Evolutionary conservation across 768 basidiomycete genomes (phyloP), one percentile per base, ranked within the genome.

Genomic region (Lactifluus volemus): DNA sequence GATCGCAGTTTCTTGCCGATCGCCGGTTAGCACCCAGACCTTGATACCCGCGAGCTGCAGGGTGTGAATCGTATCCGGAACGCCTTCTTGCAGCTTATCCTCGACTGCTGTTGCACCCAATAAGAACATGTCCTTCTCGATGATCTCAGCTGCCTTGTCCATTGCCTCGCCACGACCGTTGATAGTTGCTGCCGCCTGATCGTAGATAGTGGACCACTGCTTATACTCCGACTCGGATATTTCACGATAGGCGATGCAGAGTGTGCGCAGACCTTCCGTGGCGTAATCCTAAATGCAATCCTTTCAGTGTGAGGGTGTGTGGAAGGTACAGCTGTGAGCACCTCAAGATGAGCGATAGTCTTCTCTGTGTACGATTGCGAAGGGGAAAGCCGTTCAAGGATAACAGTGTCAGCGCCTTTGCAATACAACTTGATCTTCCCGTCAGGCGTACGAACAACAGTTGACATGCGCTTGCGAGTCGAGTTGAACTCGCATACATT

Each of bases 401-500:
- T 98, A 68, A 98, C 97, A 1, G 93, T 98, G 71, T 99, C 97
- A 1, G 97, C 97, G 30, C 97, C 97, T 72, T 99, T 99, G 62
- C 89, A 93, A 69, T 92, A 98, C 9, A 99, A 71, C 74, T 94
- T 98, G 75, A 99, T 91, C 72, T 84, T 85, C 50, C 96, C 94
- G 65, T 92, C 85, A 0, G 95, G 88, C 29, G 82, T 80, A 25
- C 93, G 84, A 36, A 99, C 82, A 67, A 99, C 75, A 1, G 95
- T 96, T 30, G 97, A 98, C 97, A 99, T 98, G 60, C 97, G 83
- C 70, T 99, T 98, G 53, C 97, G 83, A 4, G 93, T 92, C 25
- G 93, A 97, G 71, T 98, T 98, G 80, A 99, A 99, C 75, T 98
- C 97, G 81, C 95, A 97, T 48, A 99, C 88, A 69, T 98, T 98